Evolutionary conservation across 192 early-diverging fungal species (phyloP).

Genomic region (Podila verticillata): DNA sequence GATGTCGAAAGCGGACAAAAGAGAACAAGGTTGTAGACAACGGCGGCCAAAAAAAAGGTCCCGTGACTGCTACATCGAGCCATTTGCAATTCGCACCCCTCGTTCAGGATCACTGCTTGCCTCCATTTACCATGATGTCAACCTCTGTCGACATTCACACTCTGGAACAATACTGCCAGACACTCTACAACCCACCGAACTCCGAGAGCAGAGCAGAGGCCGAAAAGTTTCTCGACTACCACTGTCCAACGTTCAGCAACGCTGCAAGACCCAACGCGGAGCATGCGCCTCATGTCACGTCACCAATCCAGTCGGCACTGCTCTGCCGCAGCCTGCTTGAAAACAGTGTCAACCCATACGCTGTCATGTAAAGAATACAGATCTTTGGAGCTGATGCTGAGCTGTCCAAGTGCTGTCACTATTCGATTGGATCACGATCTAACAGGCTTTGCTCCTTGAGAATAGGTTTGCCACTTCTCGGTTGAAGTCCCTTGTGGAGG

Average conservation of each 20-base stretch:
- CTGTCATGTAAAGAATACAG: slow-evolving; percentile 23
- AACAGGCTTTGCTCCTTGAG: not conserved
- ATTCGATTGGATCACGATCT: not conserved
- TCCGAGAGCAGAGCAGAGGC: slow-evolving; percentile 24
- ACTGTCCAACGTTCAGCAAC: slow-evolving; percentile 38
- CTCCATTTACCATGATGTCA: slow-evolving; percentile 15
- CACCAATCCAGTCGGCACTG: slow-evolving; percentile 39
- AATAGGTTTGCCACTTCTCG: slow-evolving; percentile 48
- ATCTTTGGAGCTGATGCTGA: not conserved
- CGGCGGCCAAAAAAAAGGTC: not conserved
- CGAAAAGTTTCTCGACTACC: slow-evolving; percentile 33
- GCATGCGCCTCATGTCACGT: slow-evolving; percentile 28
- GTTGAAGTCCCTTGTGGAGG: slow-evolving; percentile 24
- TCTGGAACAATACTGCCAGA: slow-evolving; percentile 41
- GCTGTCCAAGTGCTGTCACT: no score
- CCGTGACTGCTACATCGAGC: not conserved
- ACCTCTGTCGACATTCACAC: slow-evolving; percentile 25
- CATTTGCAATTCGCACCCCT: slow-evolving; percentile 1
- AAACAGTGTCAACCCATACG: slow-evolving; percentile 29
- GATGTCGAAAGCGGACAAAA: not conserved
- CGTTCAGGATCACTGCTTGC: not conserved
- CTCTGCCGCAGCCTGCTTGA: slow-evolving; percentile 41
- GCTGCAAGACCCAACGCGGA: not conserved
- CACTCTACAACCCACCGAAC: slow-evolving; percentile 38
- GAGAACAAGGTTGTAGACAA: not conserved